These are phyloP conservation scores for Ophiostoma sp. DNA, from an alignment of 2,329 filamentous ascomycete genomes.

Conservation along the genomic window DNA sequence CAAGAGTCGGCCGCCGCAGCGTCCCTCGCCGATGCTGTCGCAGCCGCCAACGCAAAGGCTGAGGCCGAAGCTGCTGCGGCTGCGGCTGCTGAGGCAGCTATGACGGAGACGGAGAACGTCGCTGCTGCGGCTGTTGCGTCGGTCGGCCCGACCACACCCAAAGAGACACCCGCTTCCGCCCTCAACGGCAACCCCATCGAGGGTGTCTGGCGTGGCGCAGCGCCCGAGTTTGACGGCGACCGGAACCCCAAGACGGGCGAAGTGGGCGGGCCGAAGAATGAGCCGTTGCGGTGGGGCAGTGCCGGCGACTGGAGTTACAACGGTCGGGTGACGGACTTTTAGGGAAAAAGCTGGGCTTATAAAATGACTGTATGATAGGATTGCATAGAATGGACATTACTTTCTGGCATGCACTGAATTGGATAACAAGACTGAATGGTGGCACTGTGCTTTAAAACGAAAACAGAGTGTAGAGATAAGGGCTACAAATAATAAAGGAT, in stretches of 20 bases:
- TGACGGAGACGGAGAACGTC: not conserved
- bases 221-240: constrained; percentile 91
- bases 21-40: constrained; percentile 26
- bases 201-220: constrained; percentile 71
- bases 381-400: not conserved
- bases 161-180: constrained; percentile 16
- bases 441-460: not conserved
- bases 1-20: constrained; percentile 40
- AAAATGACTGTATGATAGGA: constrained; percentile 6
- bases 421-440: not conserved
- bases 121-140: not conserved
- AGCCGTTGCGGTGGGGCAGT: constrained; percentile 84
- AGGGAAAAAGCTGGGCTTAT: not conserved
- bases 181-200: constrained; percentile 37
- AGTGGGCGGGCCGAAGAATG: constrained; percentile 95
- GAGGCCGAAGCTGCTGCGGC: constrained; percentile 47
- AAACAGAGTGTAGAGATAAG: not conserved
- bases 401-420: not conserved
- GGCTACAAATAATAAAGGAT: not conserved
- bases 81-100: not conserved
- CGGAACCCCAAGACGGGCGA: constrained; percentile 92
- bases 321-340: constrained; percentile 89
- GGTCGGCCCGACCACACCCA: not conserved
- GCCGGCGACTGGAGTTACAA: constrained; percentile 87
- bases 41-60: constrained; percentile 32